A percentile compares a stretch with the other conserved stretches of the same genome.
These are phyloP conservation scores for Nakaseomyces sp. DNA, from an alignment of 1,139 yeast species.

Conservation along the genomic window DNA sequence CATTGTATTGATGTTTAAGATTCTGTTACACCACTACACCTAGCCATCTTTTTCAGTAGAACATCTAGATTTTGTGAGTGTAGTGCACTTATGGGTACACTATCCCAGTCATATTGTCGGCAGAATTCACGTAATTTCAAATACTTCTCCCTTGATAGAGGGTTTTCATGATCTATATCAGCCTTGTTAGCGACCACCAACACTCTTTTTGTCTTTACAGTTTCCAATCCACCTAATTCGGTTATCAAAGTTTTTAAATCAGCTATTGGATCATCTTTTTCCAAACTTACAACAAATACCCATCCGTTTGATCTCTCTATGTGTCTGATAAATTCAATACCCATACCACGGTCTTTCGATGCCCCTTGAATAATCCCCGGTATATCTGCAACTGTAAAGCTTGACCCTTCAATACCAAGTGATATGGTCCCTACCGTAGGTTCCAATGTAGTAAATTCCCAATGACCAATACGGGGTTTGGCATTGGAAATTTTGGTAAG, in stretches of 20 bases:
- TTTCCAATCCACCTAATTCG: constrained; percentile 65
- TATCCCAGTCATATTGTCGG: constrained; percentile 46
- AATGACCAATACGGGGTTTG: constrained; percentile 84
- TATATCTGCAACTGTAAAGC: constrained; percentile 92
- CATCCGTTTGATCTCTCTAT: constrained; percentile 86
- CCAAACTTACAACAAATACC: constrained; percentile 78
- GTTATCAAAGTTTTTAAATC: constrained; percentile 54
- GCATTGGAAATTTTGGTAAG: constrained; percentile 85
- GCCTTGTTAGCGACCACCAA: constrained; percentile 89
- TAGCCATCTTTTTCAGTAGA: constrained; percentile 56
- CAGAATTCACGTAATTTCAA: constrained; percentile 38
- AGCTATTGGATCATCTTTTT: constrained; percentile 47
- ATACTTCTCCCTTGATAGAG: constrained; percentile 39
- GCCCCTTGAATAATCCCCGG: constrained; percentile 95
- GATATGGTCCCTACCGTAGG: constrained; percentile 88
- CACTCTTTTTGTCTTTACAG: constrained; percentile 42
- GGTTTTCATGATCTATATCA: constrained; percentile 45
- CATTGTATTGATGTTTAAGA: background rate
- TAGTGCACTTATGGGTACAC: constrained; percentile 78
- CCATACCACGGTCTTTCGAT: constrained; percentile 78
- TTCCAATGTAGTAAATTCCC: constrained; percentile 92
- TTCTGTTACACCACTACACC: constrained; percentile 14
- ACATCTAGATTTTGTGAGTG: constrained; percentile 62
- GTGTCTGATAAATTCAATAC: constrained; percentile 83
- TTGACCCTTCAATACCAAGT: constrained; percentile 54